Conservation (phyloP, 2,329 filamentous ascomycete species). For the Fusarium graminum region DNA sequence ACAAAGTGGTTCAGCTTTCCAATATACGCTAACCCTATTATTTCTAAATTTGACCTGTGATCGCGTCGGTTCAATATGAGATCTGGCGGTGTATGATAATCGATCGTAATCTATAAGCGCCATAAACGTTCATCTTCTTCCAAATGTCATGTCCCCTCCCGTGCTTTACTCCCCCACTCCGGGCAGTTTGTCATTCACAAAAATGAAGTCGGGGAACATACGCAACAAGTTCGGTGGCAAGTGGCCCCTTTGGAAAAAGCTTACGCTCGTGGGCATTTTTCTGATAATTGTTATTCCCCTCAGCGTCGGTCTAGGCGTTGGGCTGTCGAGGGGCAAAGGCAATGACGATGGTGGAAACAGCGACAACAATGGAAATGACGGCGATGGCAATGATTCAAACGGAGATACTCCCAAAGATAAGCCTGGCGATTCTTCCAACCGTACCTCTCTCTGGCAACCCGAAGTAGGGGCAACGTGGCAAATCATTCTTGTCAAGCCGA, state of each 20-base stretch:
- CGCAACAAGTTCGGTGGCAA: neutral
- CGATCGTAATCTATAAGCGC: neutral
- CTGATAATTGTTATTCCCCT: constrained; percentile 5
- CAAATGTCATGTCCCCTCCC: neutral
- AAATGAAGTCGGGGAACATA: neutral
- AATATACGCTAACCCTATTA: too few relatives aligned
- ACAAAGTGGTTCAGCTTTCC: too few relatives aligned
- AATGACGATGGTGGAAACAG: neutral
- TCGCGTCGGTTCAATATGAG: too few relatives aligned
- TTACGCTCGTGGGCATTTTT: neutral
- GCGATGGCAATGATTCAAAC: neutral
- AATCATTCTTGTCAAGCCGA: constrained; percentile 65
- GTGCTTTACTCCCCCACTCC: neutral
- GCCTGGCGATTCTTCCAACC: constrained; percentile 7
- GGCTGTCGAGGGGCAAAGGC: neutral
- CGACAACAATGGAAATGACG: too few relatives aligned
- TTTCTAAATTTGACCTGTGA: too few relatives aligned
- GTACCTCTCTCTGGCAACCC: constrained; percentile 63
- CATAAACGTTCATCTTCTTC: neutral
- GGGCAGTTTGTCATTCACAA: neutral
- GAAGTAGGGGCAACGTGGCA: constrained; percentile 68
- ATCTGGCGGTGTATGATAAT: too few relatives aligned
- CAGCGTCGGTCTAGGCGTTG: constrained; percentile 3
- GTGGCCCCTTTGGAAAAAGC: constrained; percentile 5
- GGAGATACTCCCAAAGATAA: neutral